Evolutionary conservation across 192 early-diverging fungal genomes (phyloP).

Genomic region (Umbelopsis vinacea): DNA sequence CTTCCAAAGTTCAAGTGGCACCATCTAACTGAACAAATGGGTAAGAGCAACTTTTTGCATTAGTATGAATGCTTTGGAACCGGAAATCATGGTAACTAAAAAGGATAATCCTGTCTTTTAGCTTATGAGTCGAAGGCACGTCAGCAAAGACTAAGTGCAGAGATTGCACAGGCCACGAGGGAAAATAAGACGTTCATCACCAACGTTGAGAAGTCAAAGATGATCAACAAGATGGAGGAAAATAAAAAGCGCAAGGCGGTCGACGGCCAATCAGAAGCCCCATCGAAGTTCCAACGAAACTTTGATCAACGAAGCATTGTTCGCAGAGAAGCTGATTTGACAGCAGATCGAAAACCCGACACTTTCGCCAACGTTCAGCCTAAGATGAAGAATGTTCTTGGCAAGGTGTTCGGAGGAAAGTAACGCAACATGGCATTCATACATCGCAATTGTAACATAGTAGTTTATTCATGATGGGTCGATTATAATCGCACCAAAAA

Average conservation of each 20-base stretch:
- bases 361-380: constrained; percentile 26
- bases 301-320: constrained; percentile 74
- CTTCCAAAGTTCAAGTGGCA: constrained; percentile 96
- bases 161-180: constrained; percentile 82
- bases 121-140: constrained; percentile 75
- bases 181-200: constrained; percentile 87
- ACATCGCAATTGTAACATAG: constrained; percentile 12
- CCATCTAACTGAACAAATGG: constrained; percentile 91
- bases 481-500: neutral
- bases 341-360: constrained; percentile 23
- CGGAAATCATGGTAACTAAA: neutral
- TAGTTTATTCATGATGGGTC: constrained; percentile 2
- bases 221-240: constrained; percentile 78
- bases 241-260: constrained; percentile 60
- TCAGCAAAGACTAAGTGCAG: constrained; percentile 80
- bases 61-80: too few relatives aligned
- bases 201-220: constrained; percentile 90
- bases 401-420: constrained; percentile 56
- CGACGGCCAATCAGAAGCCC: constrained; percentile 29
- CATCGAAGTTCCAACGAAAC: constrained; percentile 47
- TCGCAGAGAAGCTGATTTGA: constrained; percentile 45
- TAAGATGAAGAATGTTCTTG: constrained; percentile 56
- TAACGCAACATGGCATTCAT: neutral
- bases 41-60: constrained; percentile 36
- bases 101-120: constrained; percentile 27